Evolutionary conservation across 1,139 yeast species (phyloP).

Genomic region (Pneumocystis wakefieldiae): DNA sequence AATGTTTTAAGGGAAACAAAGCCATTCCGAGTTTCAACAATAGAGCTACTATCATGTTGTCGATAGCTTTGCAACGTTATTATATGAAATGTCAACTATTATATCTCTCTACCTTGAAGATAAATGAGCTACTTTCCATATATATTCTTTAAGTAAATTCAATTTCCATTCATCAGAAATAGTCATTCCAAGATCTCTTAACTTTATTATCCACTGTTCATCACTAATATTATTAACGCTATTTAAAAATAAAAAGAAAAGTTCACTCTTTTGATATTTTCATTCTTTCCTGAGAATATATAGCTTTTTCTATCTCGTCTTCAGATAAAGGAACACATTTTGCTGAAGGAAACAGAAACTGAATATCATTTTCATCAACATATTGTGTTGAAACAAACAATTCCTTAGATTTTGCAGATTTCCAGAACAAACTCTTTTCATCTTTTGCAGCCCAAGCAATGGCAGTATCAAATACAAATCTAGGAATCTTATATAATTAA

Average conservation of each 20-base stretch:
- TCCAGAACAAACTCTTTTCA: conserved; percentile 66
- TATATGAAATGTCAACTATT: not conserved
- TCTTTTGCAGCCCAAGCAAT: conserved; percentile 60
- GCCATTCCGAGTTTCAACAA: not conserved
- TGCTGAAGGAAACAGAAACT: not conserved
- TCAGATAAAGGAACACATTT: not conserved
- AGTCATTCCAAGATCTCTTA: conserved; percentile 54
- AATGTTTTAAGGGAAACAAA: not conserved
- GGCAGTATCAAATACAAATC: conserved; percentile 50
- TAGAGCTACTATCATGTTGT: not conserved
- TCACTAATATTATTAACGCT: conserved; percentile 27
- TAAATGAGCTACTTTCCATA: conserved; percentile 38
- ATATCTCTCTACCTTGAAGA: conserved; percentile 2
- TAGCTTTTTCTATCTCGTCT: not conserved
- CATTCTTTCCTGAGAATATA: not conserved
- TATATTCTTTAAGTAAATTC: conserved; percentile 50
- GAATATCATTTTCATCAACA: not conserved
- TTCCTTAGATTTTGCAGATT: conserved; percentile 26
- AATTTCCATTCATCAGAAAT: conserved; percentile 75
- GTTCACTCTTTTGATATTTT: not conserved
- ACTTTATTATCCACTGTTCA: conserved; percentile 53
- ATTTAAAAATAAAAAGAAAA: not conserved
- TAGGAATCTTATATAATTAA: conserved; percentile 21
- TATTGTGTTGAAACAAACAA: not conserved
- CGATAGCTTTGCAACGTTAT: not conserved